A percentile compares a stretch with the other conserved stretches of the same genome.
Evolutionary conservation across 2,329 filamentous ascomycete genomes (phyloP).

Genomic region (Venturia effusa): DNA sequence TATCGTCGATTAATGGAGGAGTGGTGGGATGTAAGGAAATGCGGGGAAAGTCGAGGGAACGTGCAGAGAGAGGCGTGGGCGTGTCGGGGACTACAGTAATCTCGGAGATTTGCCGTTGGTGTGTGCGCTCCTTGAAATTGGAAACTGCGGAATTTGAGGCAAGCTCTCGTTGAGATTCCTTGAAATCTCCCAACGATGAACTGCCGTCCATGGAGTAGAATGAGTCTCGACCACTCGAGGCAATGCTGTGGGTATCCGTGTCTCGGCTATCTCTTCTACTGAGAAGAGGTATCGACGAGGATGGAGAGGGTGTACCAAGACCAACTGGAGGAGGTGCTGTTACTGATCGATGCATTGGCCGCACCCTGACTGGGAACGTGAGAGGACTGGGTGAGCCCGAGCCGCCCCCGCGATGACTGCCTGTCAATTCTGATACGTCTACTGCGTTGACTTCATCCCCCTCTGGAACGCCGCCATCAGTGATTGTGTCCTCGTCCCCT

Average conservation of each 20-base stretch:
- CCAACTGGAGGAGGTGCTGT: conserved; percentile 6
- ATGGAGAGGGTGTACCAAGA: background rate
- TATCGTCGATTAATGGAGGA: conserved; percentile 34
- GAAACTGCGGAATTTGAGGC: background rate
- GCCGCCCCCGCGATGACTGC: background rate
- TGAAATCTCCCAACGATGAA: background rate
- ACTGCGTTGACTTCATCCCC: background rate
- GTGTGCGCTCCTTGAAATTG: background rate
- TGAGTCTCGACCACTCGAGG: conserved; percentile 22
- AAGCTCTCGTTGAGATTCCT: background rate
- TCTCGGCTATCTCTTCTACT: background rate
- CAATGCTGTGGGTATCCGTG: conserved; percentile 21
- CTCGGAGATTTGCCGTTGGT: conserved; percentile 23
- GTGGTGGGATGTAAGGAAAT: conserved; percentile 25
- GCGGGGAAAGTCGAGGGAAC: background rate
- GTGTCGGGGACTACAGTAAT: conserved; percentile 20
- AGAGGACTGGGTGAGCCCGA: background rate
- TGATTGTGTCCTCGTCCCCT: conserved; percentile 3
- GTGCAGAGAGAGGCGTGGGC: background rate
- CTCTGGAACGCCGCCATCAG: conserved; percentile 2
- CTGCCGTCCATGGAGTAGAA: conserved; percentile 24
- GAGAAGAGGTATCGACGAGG: background rate
- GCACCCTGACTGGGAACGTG: background rate
- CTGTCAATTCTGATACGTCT: background rate
- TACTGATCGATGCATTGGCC: conserved; percentile 5